Evolutionary conservation across 306 rosid genomes (phyloP), one percentile per base, ranked within the genome.

Genomic region (Rosa chinensis): DNA sequence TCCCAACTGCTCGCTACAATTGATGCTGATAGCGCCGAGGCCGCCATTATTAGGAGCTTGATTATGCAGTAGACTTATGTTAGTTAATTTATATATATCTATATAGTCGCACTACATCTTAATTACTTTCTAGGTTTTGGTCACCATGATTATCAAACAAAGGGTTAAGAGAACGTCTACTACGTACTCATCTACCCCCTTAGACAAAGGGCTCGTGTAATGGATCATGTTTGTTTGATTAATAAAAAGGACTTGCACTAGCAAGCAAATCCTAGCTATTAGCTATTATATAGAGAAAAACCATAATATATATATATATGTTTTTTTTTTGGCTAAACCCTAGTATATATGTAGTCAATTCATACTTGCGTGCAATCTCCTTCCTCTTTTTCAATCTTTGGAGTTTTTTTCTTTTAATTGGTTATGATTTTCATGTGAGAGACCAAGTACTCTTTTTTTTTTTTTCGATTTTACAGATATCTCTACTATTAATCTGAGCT

Each of bases 21-120:
- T 84, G 99, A 95, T 73, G 88, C 90, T 73, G 96, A 93, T 88
- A 92, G 98, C 79, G 87, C 98, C 21, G 99, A 95, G 80, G 99
- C 99, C 68, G 78, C 92, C 32, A 95, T 95, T 77, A 92, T 95
- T 79, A 89, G 99, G 89, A 90, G 98, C 90, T 83, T 95, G 83
- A 92, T 95, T 82, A 84, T 67, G 86, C 93, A 91, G 88, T 35
- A 32, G 35, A 79, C 13, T 61, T 61, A 61, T 61, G 35, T 11
- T 16, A 64, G 70, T 16, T 64, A 16, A 35, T 35, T 64, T 64
- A 35, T 64, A 32, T 70, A 68, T 73, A 35, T 66, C 18, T 63
- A 43, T 49, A 47, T 63, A 84, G 61, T 85, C 76, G 82, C 85
- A 80, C 78, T 69, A 69, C 73, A n/a, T n/a, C 73, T 42, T 68